Evolutionary conservation across 257 asterid genomes (phyloP), one percentile per base, ranked within the genome.

Genomic region (Eucommia ulmoides): DNA sequence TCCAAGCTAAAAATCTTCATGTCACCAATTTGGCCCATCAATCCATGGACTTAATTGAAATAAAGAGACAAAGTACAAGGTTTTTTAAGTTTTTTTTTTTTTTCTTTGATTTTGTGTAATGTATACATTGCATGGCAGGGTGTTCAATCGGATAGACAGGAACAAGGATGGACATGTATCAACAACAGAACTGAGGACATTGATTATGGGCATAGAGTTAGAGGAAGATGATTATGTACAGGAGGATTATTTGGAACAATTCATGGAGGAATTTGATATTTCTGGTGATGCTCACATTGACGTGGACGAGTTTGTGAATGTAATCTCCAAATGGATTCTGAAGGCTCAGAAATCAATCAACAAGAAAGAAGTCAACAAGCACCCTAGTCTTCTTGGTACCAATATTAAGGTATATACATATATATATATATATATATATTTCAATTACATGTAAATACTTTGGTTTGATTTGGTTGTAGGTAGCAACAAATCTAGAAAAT

Each of bases 311-410:
- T 77, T 77, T 46, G 52, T 63, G 0, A 19, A 61, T n/a, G 79
- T 81, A 24, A 44, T 74, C 22, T 29, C 59, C 54, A 77, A 58
- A 41, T 74, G 81, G 82, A 67, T 77, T 38, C 57, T 60, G 1
- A 56, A 70, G 52, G 80, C 81, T 57, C 55, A 72, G 19, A 6
- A 25, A 5, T 65, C 58, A 21, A 52, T 29, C 12, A 14, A 1
- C 12, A 29, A 29, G 7, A n/a, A n/a, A n/a, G 10, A 14, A 0
- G 12, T 29, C 12, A 6, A 0, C 44, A 35, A 35, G 44, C 5
- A 35, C 16, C 16, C 44, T 35, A 4, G 3, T 17, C 3, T 2
- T 35, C 3, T 35, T 10, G 14, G 44, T 35, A 35, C 14, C 44
- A 9, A 29, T 29, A 14, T 29, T 29, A 29, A 29, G 38, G 38